phyloP scores from a whole-genome alignment of 495 filamentous ascomycete genomes.

The Xylaria castorea region DNA sequence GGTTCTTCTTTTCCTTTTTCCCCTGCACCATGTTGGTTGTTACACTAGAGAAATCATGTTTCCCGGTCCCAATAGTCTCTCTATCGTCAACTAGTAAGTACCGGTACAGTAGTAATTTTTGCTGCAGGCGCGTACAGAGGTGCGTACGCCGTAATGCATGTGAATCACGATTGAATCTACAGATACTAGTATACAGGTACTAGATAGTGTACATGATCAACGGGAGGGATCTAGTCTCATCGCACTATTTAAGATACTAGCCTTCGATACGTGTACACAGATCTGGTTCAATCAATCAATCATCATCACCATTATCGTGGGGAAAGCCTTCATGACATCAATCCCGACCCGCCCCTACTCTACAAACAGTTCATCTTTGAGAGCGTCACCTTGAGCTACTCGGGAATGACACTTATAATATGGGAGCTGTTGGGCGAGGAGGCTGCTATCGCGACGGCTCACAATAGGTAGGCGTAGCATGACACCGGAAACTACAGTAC shows the following conservation, averaged over 20 bases:
- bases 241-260: constrained; percentile 6
- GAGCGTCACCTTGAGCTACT: neutral
- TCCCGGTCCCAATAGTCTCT: neutral
- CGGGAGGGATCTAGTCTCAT: neutral
- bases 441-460: neutral
- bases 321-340: neutral
- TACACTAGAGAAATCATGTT: neutral
- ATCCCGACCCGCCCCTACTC: neutral
- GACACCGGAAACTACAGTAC: too few relatives aligned
- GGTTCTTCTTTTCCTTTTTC: neutral
- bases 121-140: neutral
- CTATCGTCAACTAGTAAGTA: neutral
- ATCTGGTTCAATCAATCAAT: neutral
- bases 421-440: neutral
- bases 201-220: neutral
- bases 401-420: neutral
- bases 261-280: neutral
- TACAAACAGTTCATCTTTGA: neutral
- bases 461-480: too few relatives aligned
- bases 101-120: too few relatives aligned
- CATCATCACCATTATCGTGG: neutral
- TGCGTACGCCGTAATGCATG: neutral
- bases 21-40: neutral
- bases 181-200: neutral
- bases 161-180: neutral